These are phyloP conservation scores for Botryobasidium botryosum DNA, from an alignment of 768 basidiomycete species.

Conservation along the genomic window DNA sequence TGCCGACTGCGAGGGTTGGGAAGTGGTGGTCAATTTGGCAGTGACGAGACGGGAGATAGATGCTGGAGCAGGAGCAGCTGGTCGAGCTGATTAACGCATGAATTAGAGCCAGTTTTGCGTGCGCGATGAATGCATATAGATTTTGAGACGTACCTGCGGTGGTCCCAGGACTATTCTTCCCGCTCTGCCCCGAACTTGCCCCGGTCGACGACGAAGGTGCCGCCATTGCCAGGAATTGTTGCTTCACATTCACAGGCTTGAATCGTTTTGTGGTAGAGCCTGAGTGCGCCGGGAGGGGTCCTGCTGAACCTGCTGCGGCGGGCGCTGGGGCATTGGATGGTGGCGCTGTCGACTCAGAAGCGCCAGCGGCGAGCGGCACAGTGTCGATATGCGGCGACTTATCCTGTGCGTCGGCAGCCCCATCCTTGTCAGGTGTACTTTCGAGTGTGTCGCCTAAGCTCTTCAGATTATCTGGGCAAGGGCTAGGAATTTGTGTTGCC, in stretches of 20 bases:
- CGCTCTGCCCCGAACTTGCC: conserved; percentile 1
- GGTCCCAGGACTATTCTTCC: background rate
- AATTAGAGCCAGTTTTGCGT: no score
- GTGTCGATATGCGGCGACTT: no score
- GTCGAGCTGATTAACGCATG: no score
- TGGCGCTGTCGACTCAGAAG: conserved; percentile 1
- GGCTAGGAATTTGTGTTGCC: no score
- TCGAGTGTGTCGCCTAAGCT: no score
- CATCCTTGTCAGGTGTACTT: no score
- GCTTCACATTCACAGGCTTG: conserved; percentile 82
- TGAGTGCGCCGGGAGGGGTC: conserved; percentile 14
- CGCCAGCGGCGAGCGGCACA: background rate
- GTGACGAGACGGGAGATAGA: conserved; percentile 59
- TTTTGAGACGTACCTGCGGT: conserved; percentile 1
- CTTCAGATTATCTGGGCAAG: no score
- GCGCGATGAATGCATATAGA: no score
- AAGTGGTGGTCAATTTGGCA: conserved; percentile 62
- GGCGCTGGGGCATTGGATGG: background rate
- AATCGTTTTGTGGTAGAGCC: conserved; percentile 48
- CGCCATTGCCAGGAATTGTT: conserved; percentile 83
- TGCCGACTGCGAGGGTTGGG: conserved; percentile 37
- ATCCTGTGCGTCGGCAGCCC: no score
- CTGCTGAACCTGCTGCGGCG: conserved; percentile 2
- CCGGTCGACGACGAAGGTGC: conserved; percentile 42
- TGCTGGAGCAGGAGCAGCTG: background rate